Conservation (phyloP, 805 yeast species). For the Yamadazyma endophytica region DNA sequence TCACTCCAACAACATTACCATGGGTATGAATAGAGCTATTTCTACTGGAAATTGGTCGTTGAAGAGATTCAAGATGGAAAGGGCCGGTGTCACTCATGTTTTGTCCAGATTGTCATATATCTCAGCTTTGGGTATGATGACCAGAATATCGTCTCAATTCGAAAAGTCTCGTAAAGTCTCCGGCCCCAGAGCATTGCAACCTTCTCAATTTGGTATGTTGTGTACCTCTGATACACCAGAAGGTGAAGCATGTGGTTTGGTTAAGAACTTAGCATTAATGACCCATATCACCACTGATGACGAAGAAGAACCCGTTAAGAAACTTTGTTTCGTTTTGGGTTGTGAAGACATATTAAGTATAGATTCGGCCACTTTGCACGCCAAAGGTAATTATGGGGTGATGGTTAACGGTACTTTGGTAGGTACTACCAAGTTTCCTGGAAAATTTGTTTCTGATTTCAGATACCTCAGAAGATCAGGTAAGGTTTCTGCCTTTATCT, state of each 20-base stretch:
- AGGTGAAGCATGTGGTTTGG: constrained; percentile 99
- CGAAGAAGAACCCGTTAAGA: constrained; percentile 84
- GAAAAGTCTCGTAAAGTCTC: constrained; percentile 97
- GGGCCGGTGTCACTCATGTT: constrained; percentile 99
- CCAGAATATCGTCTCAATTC: constrained; percentile 97
- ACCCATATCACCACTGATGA: constrained; percentile 98
- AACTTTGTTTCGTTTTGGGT: constrained; percentile 76
- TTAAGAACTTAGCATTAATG: constrained; percentile 94
- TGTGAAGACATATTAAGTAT: constrained; percentile 80
- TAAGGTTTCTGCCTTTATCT: constrained; percentile 81
- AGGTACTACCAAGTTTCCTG: constrained; percentile 85
- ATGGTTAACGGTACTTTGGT: constrained; percentile 91
- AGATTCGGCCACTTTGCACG: constrained; percentile 80
- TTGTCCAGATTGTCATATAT: constrained; percentile 87
- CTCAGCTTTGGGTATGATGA: constrained; percentile 98
- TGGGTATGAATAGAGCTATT: constrained; percentile 92
- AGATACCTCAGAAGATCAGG: constrained; percentile 81
- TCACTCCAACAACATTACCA: constrained; percentile 89
- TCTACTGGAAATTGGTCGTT: constrained; percentile 99
- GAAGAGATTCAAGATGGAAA: constrained; percentile 98
- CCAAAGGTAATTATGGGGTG: constrained; percentile 75
- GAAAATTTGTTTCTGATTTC: constrained; percentile 74
- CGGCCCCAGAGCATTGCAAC: constrained; percentile 98
- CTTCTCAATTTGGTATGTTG: constrained; percentile 98
- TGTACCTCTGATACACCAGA: constrained; percentile 99